phyloP scores from a whole-genome alignment of 495 filamentous ascomycete genomes.

The Amorphotheca resinae region DNA sequence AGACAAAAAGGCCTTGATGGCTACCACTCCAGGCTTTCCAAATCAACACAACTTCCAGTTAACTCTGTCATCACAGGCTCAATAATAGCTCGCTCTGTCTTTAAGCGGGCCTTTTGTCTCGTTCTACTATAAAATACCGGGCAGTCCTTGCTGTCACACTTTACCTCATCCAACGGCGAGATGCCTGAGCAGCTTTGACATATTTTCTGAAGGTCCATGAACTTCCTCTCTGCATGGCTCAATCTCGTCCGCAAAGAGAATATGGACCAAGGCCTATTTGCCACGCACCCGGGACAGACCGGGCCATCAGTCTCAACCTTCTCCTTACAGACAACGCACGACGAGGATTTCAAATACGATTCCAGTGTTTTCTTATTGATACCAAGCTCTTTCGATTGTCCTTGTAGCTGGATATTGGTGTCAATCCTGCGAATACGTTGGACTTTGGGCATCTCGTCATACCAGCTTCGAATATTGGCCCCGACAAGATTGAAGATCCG shows the following conservation, averaged over 20 bases:
- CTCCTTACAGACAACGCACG: slow-evolving; percentile 64
- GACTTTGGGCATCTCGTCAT: slow-evolving; percentile 90
- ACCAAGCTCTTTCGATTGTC: slow-evolving; percentile 22
- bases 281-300: slow-evolving; percentile 54
- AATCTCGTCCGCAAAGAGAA: slow-evolving; percentile 48
- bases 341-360: slow-evolving; percentile 68
- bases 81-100: slow-evolving; percentile 40
- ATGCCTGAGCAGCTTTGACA: slow-evolving; percentile 75
- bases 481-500: slow-evolving; percentile 96
- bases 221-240: slow-evolving; percentile 48
- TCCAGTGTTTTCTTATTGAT: slow-evolving; percentile 57
- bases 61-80: slow-evolving; percentile 46
- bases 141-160: slow-evolving; percentile 83
- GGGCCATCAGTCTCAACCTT: slow-evolving; percentile 42
- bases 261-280: slow-evolving; percentile 43
- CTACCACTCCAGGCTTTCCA: slow-evolving; percentile 29
- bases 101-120: slow-evolving; percentile 51
- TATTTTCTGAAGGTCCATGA: slow-evolving; percentile 53
- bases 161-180: slow-evolving; percentile 59
- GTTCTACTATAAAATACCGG: slow-evolving; percentile 83
- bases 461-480: slow-evolving; percentile 84
- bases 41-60: slow-evolving; percentile 25
- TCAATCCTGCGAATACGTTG: slow-evolving; percentile 55
- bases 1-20: too few relatives aligned
- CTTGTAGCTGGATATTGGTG: slow-evolving; percentile 21